Percentiles rank a stretch among this genome's conserved stretches.
phyloP scores from a whole-genome alignment of 208 protist genomes.

The Crithidia fasciculata region DNA sequence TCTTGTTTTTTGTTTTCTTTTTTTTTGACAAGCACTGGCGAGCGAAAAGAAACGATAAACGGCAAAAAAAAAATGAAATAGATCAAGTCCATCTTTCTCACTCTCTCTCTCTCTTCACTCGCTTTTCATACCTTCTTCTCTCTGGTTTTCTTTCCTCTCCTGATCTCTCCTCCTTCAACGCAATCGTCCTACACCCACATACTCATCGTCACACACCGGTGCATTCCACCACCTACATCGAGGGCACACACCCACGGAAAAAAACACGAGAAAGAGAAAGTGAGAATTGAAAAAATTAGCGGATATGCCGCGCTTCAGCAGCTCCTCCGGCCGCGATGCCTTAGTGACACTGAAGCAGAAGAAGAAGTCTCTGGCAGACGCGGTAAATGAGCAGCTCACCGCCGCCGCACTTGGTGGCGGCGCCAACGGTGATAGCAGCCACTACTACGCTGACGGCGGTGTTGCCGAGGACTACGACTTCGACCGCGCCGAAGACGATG shows the following conservation, averaged over 20 bases:
- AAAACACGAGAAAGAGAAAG: not conserved
- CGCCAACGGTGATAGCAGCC: slow-evolving; percentile 9
- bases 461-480: slow-evolving; percentile 50
- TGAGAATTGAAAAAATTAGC: not conserved
- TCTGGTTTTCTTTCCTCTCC: not conserved
- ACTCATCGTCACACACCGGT: too few relatives aligned
- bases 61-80: too few relatives aligned
- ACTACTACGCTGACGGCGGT: slow-evolving; percentile 24
- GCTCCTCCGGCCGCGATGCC: slow-evolving; percentile 21
- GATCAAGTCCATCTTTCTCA: too few relatives aligned
- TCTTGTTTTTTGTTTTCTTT: too few relatives aligned
- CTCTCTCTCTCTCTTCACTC: too few relatives aligned
- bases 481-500: slow-evolving; percentile 16
- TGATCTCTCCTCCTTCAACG: not conserved
- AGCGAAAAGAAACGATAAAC: too few relatives aligned
- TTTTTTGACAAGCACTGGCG: too few relatives aligned
- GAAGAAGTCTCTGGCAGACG: slow-evolving; percentile 67
- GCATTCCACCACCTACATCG: too few relatives aligned
- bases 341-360: slow-evolving; percentile 49
- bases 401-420: not conserved
- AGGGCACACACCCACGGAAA: too few relatives aligned
- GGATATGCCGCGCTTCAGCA: slow-evolving; percentile 41
- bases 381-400: slow-evolving; percentile 74
- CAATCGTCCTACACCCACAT: not conserved
- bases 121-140: too few relatives aligned